Base-by-base conservation (phyloP, 2,329 filamentous ascomycete genomes). In the Talaromyces sp. region DNA sequence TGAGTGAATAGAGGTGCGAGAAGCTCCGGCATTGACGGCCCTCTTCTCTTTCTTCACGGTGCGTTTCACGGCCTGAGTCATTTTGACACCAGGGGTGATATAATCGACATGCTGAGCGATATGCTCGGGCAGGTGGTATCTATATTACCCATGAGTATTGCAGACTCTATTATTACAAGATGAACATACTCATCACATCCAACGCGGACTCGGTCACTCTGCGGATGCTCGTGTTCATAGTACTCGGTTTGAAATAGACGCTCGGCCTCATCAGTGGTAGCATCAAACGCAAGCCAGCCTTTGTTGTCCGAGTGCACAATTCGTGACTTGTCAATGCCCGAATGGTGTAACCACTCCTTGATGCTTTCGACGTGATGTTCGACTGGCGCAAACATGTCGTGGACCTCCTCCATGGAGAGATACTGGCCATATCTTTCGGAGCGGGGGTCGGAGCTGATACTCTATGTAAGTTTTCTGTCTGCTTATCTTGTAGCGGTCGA, bases 261-360 rank as follows among this genome's bases (percentile, higher is more conserved):
- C 64, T 73, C 71, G 16, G 68, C 65, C 57, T 72, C 67, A 14
- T 67, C 60, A 16, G 66, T 66, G 11, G 68, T 66, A 9, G 71
- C 71, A 63, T 72, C 70, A 59, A 73, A 73, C 7, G 69, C 69
- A 4, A 73, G 63, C 72, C 71, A 73, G 18, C 65, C 69, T 60
- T 73, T 73, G 65, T 74, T 74, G 35, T 72, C 68, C 2, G 70
- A 69, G 50, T 73, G 71, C 8, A 67, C 68, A 59, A 74, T 67
- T 14, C 67, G 63, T 9, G 65, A 50, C 16, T 63, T 50, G 46
- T 61, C 58, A 48, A 69, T 66, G 42, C 65, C 64, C 50, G 65
- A 42, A 39, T 59, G 60, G 14, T 66, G 62, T 16, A 72, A 61
- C 70, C 71, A 73, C 16, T 67, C 62, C 33, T 59, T 63, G 33